Evolutionary conservation across 2,329 filamentous ascomycete species (phyloP).

Genomic region (Cercospora brassicicola): DNA sequence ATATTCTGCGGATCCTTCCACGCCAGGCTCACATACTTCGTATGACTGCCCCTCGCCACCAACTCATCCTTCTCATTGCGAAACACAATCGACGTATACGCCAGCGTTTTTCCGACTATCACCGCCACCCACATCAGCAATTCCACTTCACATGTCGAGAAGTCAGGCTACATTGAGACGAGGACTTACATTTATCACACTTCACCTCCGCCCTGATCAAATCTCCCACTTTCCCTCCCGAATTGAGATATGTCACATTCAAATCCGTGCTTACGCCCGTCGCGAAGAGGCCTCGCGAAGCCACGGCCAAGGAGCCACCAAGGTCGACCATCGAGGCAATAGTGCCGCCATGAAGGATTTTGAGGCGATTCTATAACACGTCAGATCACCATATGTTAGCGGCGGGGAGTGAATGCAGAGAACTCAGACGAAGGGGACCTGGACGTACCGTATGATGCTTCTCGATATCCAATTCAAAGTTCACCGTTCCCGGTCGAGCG

Average conservation of each 20-base stretch:
- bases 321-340: conserved; percentile 74
- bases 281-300: conserved; percentile 63
- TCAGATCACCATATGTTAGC: background rate
- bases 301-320: conserved; percentile 65
- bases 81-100: conserved; percentile 53
- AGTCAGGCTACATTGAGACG: too few relatives aligned
- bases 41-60: conserved; percentile 66
- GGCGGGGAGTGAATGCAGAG: too few relatives aligned
- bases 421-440: too few relatives aligned
- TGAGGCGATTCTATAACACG: conserved; percentile 67
- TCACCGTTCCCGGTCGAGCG: conserved; percentile 65
- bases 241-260: conserved; percentile 64
- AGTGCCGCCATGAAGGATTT: conserved; percentile 75
- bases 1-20: conserved; percentile 65
- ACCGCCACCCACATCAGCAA: background rate
- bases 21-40: conserved; percentile 58
- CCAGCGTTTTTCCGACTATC: conserved; percentile 10
- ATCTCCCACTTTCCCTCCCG: conserved; percentile 64
- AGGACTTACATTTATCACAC: conserved; percentile 61
- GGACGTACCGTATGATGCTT: conserved; percentile 69
- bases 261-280: conserved; percentile 68
- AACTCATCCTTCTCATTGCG: conserved; percentile 59
- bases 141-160: too few relatives aligned
- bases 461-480: conserved; percentile 73
- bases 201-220: conserved; percentile 53